Conservation (phyloP, 2,329 filamentous ascomycete genomes). For the Verticillium nubilum region DNA sequence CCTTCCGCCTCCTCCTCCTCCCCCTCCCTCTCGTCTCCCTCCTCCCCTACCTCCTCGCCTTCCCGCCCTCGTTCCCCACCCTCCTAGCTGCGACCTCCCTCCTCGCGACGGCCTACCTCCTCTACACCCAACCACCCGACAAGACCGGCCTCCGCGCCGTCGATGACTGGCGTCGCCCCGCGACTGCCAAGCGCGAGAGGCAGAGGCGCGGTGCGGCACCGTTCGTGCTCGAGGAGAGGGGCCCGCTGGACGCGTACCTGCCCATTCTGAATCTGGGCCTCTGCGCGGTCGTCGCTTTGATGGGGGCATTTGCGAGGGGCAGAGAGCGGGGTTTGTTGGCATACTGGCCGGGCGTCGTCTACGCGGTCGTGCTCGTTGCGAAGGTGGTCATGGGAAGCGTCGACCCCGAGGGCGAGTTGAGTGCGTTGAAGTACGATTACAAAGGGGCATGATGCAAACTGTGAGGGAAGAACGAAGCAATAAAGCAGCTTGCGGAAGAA, state of each 20-base stretch:
- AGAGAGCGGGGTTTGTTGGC: slow-evolving; percentile 35
- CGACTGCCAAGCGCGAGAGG: slow-evolving; percentile 6
- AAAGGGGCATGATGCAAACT: slow-evolving; percentile 52
- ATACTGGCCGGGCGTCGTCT: slow-evolving; percentile 51
- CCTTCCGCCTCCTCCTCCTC: slow-evolving; percentile 54
- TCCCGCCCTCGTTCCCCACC: slow-evolving; percentile 26
- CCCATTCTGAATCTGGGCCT: slow-evolving; percentile 49
- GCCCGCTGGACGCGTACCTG: slow-evolving; percentile 35
- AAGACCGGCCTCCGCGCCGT: slow-evolving; percentile 15
- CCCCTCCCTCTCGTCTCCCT: slow-evolving; percentile 51
- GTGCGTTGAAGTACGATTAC: slow-evolving; percentile 57
- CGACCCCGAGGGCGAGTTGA: slow-evolving; percentile 61
- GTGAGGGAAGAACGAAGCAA: neutral
- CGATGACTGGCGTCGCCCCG: slow-evolving; percentile 6
- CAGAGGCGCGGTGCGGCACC: slow-evolving; percentile 3
- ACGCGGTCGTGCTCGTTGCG: slow-evolving; percentile 53
- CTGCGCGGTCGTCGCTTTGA: slow-evolving; percentile 37
- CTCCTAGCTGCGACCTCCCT: slow-evolving; percentile 51
- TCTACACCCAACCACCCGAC: slow-evolving; percentile 55
- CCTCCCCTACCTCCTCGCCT: slow-evolving; percentile 43
- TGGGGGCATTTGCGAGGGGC: neutral
- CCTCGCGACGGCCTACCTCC: slow-evolving; percentile 39
- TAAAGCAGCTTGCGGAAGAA: neutral
- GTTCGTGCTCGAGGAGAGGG: slow-evolving; percentile 7
- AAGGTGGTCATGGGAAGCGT: slow-evolving; percentile 64